phyloP scores from a whole-genome alignment of 164 flowering plant genomes.

The Nymphaea colorata region DNA sequence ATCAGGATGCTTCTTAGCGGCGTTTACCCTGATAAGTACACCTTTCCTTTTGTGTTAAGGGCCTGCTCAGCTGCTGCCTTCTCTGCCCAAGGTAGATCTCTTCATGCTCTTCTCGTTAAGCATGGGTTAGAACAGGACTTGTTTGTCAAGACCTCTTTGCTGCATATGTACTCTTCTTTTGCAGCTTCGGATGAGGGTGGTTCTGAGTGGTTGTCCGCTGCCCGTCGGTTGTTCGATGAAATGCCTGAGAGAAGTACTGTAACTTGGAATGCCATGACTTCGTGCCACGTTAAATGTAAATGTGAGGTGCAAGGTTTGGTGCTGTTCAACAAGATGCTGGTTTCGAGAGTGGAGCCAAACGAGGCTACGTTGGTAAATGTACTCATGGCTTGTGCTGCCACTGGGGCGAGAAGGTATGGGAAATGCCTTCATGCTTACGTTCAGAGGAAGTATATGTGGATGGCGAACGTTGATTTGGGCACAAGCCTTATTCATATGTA shows the following conservation, averaged over 20 bases:
- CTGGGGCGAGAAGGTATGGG: background rate
- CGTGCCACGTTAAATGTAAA: background rate
- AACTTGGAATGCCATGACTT: conserved; percentile 4
- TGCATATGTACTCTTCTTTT: conserved; percentile 2
- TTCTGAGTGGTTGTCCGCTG: background rate
- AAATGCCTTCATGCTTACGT: background rate
- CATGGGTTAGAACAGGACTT: background rate
- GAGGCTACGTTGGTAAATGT: conserved; percentile 1
- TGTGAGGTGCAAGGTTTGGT: background rate
- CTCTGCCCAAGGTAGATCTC: conserved; percentile 2
- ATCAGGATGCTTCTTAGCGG: too few relatives aligned
- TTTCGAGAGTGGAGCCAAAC: background rate
- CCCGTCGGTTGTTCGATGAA: conserved; percentile 1
- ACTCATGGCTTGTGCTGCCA: background rate
- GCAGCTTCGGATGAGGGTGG: too few relatives aligned
- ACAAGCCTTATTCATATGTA: too few relatives aligned
- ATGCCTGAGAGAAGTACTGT: conserved; percentile 4
- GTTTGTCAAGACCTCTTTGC: conserved; percentile 7
- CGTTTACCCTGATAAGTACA: conserved; percentile 5
- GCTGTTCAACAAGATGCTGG: conserved; percentile 1
- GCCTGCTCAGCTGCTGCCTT: conserved; percentile 2
- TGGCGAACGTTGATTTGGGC: too few relatives aligned
- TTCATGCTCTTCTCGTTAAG: conserved; percentile 7
- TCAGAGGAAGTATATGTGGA: background rate
- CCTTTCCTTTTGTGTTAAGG: conserved; percentile 9